These are phyloP conservation scores for Amanita thiersii DNA, from an alignment of 768 basidiomycete genomes.

Conservation along the genomic window DNA sequence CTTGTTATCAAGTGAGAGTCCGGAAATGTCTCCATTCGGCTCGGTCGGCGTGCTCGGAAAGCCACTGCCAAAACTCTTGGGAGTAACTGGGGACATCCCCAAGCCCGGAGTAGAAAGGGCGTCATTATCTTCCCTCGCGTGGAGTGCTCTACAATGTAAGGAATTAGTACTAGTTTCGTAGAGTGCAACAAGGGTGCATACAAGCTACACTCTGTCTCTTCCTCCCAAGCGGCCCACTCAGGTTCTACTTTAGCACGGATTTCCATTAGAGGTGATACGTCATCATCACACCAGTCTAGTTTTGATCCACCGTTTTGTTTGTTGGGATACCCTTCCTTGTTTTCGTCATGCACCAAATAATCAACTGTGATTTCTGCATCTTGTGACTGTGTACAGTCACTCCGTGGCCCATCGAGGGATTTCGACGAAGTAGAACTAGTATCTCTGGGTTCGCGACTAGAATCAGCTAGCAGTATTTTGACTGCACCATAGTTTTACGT, in stretches of 20 bases:
- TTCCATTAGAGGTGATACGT: neutral
- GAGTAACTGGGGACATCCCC: slow-evolving; percentile 41
- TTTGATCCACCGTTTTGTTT: neutral
- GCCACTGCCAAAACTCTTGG: slow-evolving; percentile 37
- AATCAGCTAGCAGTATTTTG: no score
- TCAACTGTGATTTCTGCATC: slow-evolving; percentile 2
- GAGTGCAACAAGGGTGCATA: neutral
- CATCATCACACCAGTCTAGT: slow-evolving; percentile 7
- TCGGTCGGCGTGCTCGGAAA: slow-evolving; percentile 44
- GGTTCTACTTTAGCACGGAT: neutral
- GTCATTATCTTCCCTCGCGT: slow-evolving; percentile 10
- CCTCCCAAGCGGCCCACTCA: slow-evolving; percentile 5
- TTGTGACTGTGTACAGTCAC: neutral
- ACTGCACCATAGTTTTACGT: no score
- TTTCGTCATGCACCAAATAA: slow-evolving; percentile 2
- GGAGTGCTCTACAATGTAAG: slow-evolving; percentile 14
- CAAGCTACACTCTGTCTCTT: slow-evolving; percentile 1
- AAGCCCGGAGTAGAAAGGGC: slow-evolving; percentile 30
- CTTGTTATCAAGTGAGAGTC: slow-evolving; percentile 18
- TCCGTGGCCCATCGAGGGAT: neutral
- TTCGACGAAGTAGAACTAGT: no score
- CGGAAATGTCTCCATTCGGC: slow-evolving; percentile 21
- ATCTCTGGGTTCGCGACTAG: no score
- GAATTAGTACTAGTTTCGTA: neutral
- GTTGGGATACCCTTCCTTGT: neutral